Conservation (phyloP, 257 asterid species). For the Gynochthodes officinalis region DNA sequence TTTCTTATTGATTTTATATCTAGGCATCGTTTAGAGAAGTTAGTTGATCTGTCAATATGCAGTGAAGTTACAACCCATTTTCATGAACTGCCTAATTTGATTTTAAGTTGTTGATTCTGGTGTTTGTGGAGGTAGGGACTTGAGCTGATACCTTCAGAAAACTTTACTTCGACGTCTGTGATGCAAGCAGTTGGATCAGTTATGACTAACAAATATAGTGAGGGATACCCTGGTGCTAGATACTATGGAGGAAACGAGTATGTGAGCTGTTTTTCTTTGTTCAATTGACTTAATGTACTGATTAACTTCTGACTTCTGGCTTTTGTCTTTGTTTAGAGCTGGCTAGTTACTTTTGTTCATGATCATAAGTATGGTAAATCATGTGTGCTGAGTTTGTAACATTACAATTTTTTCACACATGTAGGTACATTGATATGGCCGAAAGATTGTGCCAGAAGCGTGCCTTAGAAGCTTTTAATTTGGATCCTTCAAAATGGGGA, state of each 20-base stretch:
- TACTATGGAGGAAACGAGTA: constrained; percentile 98
- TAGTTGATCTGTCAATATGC: not conserved
- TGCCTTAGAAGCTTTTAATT: constrained; percentile 70
- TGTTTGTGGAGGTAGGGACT: constrained; percentile 50
- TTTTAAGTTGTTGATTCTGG: not conserved
- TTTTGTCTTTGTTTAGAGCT: not conserved
- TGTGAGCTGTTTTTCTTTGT: constrained; percentile 19
- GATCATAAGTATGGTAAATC: not conserved
- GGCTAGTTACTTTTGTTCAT: not conserved
- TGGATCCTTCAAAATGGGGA: constrained; percentile 98
- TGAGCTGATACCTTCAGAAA: constrained; percentile 93
- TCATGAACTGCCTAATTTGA: not conserved
- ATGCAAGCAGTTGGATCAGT: constrained; percentile 99
- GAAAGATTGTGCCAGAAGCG: constrained; percentile 94
- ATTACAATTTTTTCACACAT: constrained; percentile 16
- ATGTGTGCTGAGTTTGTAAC: not conserved
- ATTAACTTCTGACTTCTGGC: not conserved
- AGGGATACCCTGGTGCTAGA: constrained; percentile 98
- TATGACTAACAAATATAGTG: constrained; percentile 95
- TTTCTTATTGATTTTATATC: not conserved
- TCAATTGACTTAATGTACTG: not conserved
- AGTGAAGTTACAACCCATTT: not conserved
- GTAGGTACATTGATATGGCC: constrained; percentile 96
- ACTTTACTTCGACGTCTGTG: constrained; percentile 87
- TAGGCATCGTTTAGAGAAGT: not conserved